Evolutionary conservation across 345 rosid species (phyloP).

Genomic region (Euclidium syriacum): DNA sequence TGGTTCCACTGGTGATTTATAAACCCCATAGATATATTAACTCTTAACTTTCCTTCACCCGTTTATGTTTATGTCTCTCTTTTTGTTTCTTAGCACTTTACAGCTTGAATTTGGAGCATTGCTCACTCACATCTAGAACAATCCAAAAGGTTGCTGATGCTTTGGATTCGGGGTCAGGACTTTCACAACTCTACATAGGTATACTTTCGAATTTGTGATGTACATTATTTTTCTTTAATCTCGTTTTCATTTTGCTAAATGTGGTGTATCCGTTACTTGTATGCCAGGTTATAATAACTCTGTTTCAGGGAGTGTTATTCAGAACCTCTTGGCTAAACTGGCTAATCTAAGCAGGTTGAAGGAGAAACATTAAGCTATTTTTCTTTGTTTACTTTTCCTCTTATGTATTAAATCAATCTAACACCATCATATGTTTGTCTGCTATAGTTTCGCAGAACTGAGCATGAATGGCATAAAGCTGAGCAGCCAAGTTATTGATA

Average conservation of each 20-base stretch:
- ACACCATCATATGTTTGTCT: constrained; percentile 9
- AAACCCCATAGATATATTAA: not conserved
- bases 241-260: constrained; percentile 9
- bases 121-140: constrained; percentile 84
- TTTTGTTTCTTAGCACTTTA: constrained; percentile 56
- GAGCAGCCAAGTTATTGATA: constrained; percentile 53
- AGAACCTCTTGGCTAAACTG: constrained; percentile 57
- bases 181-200: constrained; percentile 81
- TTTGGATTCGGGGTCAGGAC: constrained; percentile 47
- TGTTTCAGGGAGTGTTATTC: constrained; percentile 58
- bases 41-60: not conserved
- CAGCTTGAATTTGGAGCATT: constrained; percentile 70
- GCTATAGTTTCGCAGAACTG: constrained; percentile 68
- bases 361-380: not conserved
- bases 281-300: constrained; percentile 65
- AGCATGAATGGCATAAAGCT: constrained; percentile 75
- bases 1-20: constrained; percentile 2
- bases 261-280: not conserved
- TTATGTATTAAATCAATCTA: not conserved
- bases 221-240: not conserved
- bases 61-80: constrained; percentile 5
- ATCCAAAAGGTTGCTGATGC: constrained; percentile 70
- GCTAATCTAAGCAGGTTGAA: constrained; percentile 55
- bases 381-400: not conserved
- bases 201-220: constrained; percentile 18